Evolutionary conservation across 2,329 filamentous ascomycete species (phyloP).

Genomic region (Aspergillus nomiae): DNA sequence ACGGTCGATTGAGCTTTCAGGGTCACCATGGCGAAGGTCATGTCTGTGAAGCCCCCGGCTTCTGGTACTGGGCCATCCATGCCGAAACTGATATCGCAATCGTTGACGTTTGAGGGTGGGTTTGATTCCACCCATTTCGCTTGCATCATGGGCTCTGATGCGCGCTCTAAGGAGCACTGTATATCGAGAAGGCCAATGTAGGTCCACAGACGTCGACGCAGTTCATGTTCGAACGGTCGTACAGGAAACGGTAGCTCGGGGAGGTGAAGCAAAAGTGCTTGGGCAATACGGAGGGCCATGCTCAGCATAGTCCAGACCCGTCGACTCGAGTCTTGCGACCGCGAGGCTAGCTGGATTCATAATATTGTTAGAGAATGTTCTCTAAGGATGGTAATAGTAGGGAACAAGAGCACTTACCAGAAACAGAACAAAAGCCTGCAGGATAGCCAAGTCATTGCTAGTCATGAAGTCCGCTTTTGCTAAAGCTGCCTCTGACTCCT

Average conservation of each 20-base stretch:
- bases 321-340: conserved; percentile 34
- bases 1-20: conserved; percentile 25
- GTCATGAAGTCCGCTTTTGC: conserved; percentile 30
- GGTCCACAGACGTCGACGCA: conserved; percentile 35
- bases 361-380: neutral
- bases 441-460: conserved; percentile 34
- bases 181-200: conserved; percentile 33
- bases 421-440: conserved; percentile 36
- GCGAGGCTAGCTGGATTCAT: conserved; percentile 12
- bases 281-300: conserved; percentile 34
- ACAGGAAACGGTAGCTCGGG: conserved; percentile 31
- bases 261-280: conserved; percentile 34
- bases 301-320: conserved; percentile 38
- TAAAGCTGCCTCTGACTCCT: conserved; percentile 27
- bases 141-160: conserved; percentile 39
- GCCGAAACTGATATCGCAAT: conserved; percentile 29
- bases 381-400: neutral
- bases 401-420: conserved; percentile 20
- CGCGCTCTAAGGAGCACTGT: conserved; percentile 31
- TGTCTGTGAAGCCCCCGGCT: conserved; percentile 30
- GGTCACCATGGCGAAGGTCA: conserved; percentile 27
- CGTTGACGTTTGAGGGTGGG: conserved; percentile 30
- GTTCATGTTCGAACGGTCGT: conserved; percentile 31
- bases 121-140: conserved; percentile 30
- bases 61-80: conserved; percentile 22